phyloP scores from a whole-genome alignment of 306 rosid species.

The Lithocarpus polystachyus region DNA sequence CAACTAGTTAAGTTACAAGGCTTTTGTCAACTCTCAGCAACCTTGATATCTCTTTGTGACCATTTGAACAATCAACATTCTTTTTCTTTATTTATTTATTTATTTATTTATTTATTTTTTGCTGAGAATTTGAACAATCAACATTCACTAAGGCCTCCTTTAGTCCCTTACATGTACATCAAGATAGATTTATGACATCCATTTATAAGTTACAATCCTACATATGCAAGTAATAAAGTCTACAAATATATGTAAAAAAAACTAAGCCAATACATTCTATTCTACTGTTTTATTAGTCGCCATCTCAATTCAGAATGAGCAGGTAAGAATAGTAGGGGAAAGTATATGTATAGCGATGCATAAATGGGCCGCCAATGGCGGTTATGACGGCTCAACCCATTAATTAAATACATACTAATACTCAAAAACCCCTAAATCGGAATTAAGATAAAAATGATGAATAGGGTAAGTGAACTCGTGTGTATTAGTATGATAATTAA shows the following conservation, averaged over 20 bases:
- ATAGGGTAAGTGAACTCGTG: background rate
- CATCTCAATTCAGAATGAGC: background rate
- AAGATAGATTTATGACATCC: too few species aligned
- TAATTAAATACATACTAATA: background rate
- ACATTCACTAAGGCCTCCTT: too few species aligned
- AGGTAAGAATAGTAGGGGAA: background rate
- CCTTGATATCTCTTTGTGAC: too few species aligned
- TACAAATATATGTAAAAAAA: background rate
- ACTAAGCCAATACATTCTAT: background rate
- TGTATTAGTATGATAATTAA: slow-evolving; percentile 9
- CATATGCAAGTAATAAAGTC: background rate
- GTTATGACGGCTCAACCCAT: background rate
- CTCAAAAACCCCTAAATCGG: background rate
- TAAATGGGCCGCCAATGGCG: background rate
- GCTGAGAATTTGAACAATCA: too few species aligned
- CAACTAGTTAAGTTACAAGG: too few species aligned
- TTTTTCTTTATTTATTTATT: too few species aligned
- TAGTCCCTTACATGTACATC: too few species aligned
- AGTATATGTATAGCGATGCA: background rate
- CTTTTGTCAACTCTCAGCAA: too few species aligned
- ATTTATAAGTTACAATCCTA: background rate
- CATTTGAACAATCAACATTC: too few species aligned
- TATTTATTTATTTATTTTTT: too few species aligned
- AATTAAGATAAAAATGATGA: background rate
- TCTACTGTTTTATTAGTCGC: background rate